A percentile compares a stretch with the other conserved stretches of the same genome.
Conservation (phyloP, 2,329 filamentous ascomycete species). For the Gaeumannomyces sp. region DNA sequence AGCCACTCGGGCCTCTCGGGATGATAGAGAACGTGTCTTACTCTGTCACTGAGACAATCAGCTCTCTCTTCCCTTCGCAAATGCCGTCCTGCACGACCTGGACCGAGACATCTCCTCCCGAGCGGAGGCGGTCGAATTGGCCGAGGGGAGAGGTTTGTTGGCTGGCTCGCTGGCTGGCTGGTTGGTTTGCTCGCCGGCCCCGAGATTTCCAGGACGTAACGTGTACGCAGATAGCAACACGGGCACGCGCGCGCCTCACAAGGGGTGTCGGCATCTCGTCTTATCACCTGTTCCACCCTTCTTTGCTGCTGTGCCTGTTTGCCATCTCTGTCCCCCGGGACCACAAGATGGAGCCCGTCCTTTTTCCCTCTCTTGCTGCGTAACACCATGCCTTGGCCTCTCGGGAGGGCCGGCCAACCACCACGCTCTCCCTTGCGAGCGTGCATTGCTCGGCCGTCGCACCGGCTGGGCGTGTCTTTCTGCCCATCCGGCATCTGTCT, state of each 20-base stretch:
- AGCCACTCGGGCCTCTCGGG: neutral
- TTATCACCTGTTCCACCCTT: neutral
- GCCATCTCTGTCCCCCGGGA: neutral
- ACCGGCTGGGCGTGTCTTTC: neutral
- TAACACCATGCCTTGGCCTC: neutral
- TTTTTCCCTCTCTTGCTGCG: neutral
- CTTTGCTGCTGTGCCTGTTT: neutral
- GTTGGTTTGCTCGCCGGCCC: no score
- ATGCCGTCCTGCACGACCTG: neutral
- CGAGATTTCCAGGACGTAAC: no score
- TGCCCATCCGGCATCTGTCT: neutral
- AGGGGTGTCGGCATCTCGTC: neutral
- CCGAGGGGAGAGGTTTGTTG: neutral
- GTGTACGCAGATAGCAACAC: no score
- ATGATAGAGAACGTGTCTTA: conserved; percentile 1
- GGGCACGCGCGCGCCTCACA: no score
- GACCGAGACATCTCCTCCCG: neutral
- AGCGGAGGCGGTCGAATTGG: neutral
- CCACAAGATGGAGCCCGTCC: neutral
- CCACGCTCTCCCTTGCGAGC: neutral
- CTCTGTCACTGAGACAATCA: neutral
- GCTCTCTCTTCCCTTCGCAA: neutral
- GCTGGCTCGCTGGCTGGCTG: no score
- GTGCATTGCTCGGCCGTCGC: neutral
- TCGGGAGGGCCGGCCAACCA: neutral